Evolutionary conservation across 2,329 filamentous ascomycete genomes (phyloP), one percentile per base, ranked within the genome.

Genomic region (Macrophomina tecta): DNA sequence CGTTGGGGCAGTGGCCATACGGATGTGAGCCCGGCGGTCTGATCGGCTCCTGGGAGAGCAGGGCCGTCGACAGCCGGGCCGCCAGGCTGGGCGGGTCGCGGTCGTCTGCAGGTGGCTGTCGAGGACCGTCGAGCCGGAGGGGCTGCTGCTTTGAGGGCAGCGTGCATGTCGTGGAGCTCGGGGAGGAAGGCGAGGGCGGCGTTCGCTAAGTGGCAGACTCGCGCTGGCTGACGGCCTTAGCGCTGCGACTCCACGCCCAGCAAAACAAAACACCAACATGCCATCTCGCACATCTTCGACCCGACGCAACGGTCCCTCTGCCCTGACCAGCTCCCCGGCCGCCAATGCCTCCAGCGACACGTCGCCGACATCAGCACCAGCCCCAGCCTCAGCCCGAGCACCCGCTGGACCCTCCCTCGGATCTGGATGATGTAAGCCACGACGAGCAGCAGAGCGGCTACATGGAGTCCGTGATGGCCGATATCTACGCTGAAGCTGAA

Each of bases 281-380:
- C 38, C 49, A 55, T 56, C 49, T 46, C 28, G 23, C 38, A 45
- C 23, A 53, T 34, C 46, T 23, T 55, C 62, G 49, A 30, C 61
- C 56, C 56, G 42, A n/a, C 56, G 14, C 28, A 11, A 46, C 56
- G 56, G 56, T 46, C 28, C 56, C 16, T 18, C 38, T 51, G 46
- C 36, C 30, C 60, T 63, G 46, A 53, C 45, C 62, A n/a, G 40
- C 36, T 45, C 30, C 30, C 36, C 5, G 12, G 40, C 32, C 36
- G 1, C 66, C 34, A 28, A 77, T 77, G 75, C 72, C 73, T 48
- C 73, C 73, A 30, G 71, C 74, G 65, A 68, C 71, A n/a, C 72
- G 74, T 66, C 72, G 71, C 68, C 68, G 71, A 66, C 68, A 58
- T 18, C 72, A 70, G 34, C 69, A 70, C 68, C 70, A 38, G 69